Conservation (phyloP, 2,329 filamentous ascomycete genomes). For the Cercospora sp. region DNA sequence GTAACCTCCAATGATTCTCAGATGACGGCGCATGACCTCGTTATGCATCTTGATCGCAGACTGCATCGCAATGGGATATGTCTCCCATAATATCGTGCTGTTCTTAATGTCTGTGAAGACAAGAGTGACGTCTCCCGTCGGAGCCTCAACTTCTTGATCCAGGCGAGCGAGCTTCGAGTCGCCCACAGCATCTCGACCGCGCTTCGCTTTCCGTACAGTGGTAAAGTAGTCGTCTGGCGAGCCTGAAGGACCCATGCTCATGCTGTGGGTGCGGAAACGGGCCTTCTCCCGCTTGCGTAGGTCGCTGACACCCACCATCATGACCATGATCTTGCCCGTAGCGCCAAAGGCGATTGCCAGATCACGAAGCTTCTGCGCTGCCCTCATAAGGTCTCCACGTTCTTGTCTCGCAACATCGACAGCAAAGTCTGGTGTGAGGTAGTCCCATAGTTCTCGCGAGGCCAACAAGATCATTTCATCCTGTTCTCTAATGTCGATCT, state of each 20-base stretch:
- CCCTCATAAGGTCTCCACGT: constrained; percentile 86
- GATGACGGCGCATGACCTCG: constrained; percentile 89
- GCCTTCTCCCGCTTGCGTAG: constrained; percentile 82
- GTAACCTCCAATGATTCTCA: constrained; percentile 92
- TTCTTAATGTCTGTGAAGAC: constrained; percentile 99
- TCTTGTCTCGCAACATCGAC: constrained; percentile 89
- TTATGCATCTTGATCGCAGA: constrained; percentile 98
- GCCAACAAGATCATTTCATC: constrained; percentile 94
- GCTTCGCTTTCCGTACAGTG: constrained; percentile 64
- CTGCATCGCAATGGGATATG: constrained; percentile 90
- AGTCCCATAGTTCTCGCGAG: constrained; percentile 93
- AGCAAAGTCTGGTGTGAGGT: constrained; percentile 82
- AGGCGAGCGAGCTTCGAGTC: constrained; percentile 86
- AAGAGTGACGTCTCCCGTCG: constrained; percentile 85
- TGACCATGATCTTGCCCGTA: constrained; percentile 95
- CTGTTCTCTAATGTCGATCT: constrained; percentile 76
- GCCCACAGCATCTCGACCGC: constrained; percentile 59
- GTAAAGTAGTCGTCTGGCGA: constrained; percentile 70
- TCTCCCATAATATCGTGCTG: constrained; percentile 94
- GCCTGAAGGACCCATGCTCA: constrained; percentile 78
- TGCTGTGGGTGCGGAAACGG: constrained; percentile 73
- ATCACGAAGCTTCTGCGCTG: constrained; percentile 90
- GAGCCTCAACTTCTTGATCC: constrained; percentile 86
- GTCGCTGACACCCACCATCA: constrained; percentile 93
- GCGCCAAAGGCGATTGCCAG: constrained; percentile 94